Base-by-base conservation (phyloP, 192 early-diverging fungal genomes). In the Helicostylum pulchrum region DNA sequence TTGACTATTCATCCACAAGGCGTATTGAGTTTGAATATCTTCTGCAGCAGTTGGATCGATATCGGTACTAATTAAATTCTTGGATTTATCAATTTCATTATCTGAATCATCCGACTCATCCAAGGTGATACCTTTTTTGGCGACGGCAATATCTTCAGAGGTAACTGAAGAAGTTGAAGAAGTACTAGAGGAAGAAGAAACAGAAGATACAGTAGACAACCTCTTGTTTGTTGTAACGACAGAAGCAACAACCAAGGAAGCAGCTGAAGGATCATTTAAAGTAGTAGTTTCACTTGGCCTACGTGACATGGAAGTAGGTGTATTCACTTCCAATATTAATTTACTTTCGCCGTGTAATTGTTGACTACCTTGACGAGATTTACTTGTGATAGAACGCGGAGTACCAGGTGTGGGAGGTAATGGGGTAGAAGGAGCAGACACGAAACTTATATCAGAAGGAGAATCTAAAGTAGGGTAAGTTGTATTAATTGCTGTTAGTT, bases 1-100 rank as follows among this genome's bases (percentile, higher is more conserved):
- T 49, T 66, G 64, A 49, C 64, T 66, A 31, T 53, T 52, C 23
- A 66, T 66, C 64, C 64, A 66, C 64, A 66, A 57, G 17, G 64
- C 64, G 49, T 66, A 66, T 56, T 66, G 64, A 3, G 64, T 21
- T 47, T 66, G 64, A 2, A 66, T 66, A 48, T 66, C 64, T n/a
- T 10, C 19, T 21, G 23, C 12, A 6, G 4, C 51, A 11, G 21
- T 19, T 53, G 23, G 4, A 14, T 7, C 14, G 8, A 57, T 21
- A 30, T 23, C 52, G 4, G 14, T 19, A 48, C 3, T 48, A 15
- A 15, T 48, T 15, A 15, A 23, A 17, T 36, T 43, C 2, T 64
- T 39, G 2, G 9, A 30, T 43, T 53, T 17, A 11, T 51, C 20
- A 6, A 20, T 48, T 49, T 32, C 19, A 49, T 31, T 49, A 12